Conservation (phyloP, 2,329 filamentous ascomycete species). For the Aspergillus sclerotialis region DNA sequence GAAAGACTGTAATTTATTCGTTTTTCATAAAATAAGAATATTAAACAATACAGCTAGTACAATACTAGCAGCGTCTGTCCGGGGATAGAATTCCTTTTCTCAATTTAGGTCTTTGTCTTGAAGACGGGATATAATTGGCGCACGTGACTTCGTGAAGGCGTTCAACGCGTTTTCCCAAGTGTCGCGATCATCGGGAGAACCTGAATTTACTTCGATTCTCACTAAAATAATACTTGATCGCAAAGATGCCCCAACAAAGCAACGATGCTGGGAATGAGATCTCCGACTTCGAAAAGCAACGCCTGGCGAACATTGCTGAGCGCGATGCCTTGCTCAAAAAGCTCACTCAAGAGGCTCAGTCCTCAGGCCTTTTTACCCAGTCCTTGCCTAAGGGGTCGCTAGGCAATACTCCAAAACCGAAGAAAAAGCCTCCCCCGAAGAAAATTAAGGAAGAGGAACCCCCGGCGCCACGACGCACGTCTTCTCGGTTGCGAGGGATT, state of each 20-base stretch:
- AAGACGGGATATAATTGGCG: too few relatives aligned
- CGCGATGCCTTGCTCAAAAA: conserved; percentile 78
- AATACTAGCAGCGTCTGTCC: too few relatives aligned
- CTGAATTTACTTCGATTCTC: too few relatives aligned
- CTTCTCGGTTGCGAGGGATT: conserved; percentile 55
- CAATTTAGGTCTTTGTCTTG: too few relatives aligned
- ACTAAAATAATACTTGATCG: not conserved
- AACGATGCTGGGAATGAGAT: conserved; percentile 39
- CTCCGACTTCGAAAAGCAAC: conserved; percentile 79
- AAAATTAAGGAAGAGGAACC: conserved; percentile 55
- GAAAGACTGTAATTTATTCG: too few relatives aligned
- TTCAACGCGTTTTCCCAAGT: conserved; percentile 11
- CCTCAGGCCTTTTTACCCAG: conserved; percentile 59
- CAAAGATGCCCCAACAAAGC: conserved; percentile 13
- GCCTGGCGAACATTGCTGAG: conserved; percentile 78
- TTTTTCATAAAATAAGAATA: too few relatives aligned
- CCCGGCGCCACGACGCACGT: conserved; percentile 50
- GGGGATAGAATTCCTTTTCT: too few relatives aligned
- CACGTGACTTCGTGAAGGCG: conserved; percentile 18
- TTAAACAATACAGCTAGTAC: too few relatives aligned
- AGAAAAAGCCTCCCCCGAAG: conserved; percentile 42
- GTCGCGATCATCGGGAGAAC: too few relatives aligned
- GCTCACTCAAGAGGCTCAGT: conserved; percentile 59
- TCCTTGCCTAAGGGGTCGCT: conserved; percentile 44
- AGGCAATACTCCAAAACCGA: conserved; percentile 43